Evolutionary conservation across 495 filamentous ascomycete species (phyloP), one percentile per base, ranked within the genome.

Genomic region (Penicillium manginii): DNA sequence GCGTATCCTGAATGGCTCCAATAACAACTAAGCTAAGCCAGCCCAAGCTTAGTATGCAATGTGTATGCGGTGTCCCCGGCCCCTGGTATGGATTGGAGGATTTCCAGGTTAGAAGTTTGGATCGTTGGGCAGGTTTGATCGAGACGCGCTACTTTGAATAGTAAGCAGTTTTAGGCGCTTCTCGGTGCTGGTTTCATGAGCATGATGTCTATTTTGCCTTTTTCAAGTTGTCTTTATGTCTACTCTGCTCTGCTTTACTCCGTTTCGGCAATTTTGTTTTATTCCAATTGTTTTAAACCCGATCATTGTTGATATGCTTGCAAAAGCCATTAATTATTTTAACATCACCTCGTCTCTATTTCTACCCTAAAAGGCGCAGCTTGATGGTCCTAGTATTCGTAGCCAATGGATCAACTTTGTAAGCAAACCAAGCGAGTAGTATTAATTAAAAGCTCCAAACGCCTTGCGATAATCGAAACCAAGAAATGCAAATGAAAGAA

Each of bases 1-100:
- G 61, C 81, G 92, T 64, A 96, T 96, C 59, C 81, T 96, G 64
- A 96, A 96, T 73, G 89, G 84, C 73, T 90, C 93, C 78, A 84
- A 81, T 65, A 93, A 93, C 74, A 93, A 96, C 80, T 94, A 83
- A 35, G 18, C 26, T 31, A 26, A 14, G 23, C 5, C n/a, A 21
- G 17, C 55, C 40, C 31, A 29, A 29, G 26, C n/a, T 18, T 4
- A 10, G 17, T 45, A 10, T 45, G 5, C 18, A 18, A 45, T 29
- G 26, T 29, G 26, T 8, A 29, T 29, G 26, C 26, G 9, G 26
- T 29, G 26, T 29, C 26, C 9, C 26, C 6, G 6, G 26, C 26
- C 6, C 26, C 26, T 29, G 26, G 18, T 45, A 21, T 45, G 40
- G 18, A 45, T 17, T 10, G 18, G 15, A 45, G 2, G 40, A 15